phyloP scores from a whole-genome alignment of 495 filamentous ascomycete genomes.

The Penicillium herquei region DNA sequence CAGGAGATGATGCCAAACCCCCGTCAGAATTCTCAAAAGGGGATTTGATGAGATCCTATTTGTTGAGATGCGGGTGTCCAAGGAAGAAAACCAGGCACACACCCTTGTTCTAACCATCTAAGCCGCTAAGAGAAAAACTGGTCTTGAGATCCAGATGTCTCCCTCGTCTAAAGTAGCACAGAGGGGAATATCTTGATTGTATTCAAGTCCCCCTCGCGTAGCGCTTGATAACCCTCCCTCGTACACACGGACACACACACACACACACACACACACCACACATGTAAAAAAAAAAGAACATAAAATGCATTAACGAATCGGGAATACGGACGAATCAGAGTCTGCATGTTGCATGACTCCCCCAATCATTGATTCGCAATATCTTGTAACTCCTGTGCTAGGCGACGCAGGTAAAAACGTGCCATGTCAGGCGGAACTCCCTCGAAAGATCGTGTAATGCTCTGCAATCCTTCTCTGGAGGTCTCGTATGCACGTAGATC shows the following conservation, averaged over 20 bases:
- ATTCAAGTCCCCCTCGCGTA: slow-evolving; percentile 11
- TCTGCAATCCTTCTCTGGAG: slow-evolving; percentile 67
- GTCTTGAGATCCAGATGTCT: neutral
- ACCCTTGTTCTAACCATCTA: neutral
- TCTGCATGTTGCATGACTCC: neutral
- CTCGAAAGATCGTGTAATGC: slow-evolving; percentile 65
- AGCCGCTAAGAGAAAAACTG: slow-evolving; percentile 12
- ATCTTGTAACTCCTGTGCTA: slow-evolving; percentile 66
- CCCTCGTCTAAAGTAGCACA: slow-evolving; percentile 18
- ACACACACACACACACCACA: neutral
- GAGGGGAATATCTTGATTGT: neutral
- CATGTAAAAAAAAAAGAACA: neutral
- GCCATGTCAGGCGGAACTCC: slow-evolving; percentile 63
- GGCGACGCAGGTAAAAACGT: slow-evolving; percentile 71
- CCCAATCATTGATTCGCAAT: slow-evolving; percentile 26
- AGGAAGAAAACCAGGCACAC: neutral
- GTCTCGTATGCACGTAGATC: slow-evolving; percentile 85
- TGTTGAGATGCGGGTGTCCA: slow-evolving; percentile 7
- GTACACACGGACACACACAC: slow-evolving; percentile 1
- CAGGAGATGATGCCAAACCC: slow-evolving; percentile 7
- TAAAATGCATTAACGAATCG: neutral
- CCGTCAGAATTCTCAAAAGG: neutral
- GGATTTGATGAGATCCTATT: too few species aligned
- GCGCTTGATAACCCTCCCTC: slow-evolving; percentile 12
- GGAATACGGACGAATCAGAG: neutral